These are phyloP conservation scores for Eucalyptus cloeziana DNA, from an alignment of 345 rosid species.

Conservation along the genomic window DNA sequence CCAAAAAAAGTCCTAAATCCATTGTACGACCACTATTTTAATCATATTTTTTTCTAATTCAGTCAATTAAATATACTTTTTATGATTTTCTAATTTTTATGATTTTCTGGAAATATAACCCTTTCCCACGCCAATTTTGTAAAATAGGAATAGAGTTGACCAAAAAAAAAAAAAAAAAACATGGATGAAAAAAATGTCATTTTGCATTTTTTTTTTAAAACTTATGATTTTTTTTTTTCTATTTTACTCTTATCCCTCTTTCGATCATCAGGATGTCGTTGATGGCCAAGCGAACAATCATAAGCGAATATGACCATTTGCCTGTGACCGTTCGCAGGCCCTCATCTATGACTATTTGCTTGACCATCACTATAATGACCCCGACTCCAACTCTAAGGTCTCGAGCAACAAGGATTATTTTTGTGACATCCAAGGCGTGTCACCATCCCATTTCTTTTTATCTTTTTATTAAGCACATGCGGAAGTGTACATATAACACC, in stretches of 20 bases:
- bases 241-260: background rate
- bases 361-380: background rate
- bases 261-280: rapidly evolving
- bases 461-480: too few species aligned
- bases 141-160: too few species aligned
- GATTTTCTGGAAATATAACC: background rate
- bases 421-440: rapidly evolving
- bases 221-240: too few species aligned
- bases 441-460: too few species aligned
- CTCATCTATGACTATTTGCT: background rate
- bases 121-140: background rate
- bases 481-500: too few species aligned
- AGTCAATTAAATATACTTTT: background rate
- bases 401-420: rapidly evolving
- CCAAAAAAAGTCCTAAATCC: background rate
- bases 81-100: background rate
- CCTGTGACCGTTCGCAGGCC: rapidly evolving
- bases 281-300: background rate
- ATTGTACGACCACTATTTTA: background rate
- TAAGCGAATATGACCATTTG: background rate
- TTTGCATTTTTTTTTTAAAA: background rate
- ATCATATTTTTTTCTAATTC: background rate
- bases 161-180: too few species aligned
- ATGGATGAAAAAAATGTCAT: background rate
- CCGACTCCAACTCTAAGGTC: rapidly evolving